phyloP scores from a whole-genome alignment of 305 asterid species.

The Fraxinus albicans region DNA sequence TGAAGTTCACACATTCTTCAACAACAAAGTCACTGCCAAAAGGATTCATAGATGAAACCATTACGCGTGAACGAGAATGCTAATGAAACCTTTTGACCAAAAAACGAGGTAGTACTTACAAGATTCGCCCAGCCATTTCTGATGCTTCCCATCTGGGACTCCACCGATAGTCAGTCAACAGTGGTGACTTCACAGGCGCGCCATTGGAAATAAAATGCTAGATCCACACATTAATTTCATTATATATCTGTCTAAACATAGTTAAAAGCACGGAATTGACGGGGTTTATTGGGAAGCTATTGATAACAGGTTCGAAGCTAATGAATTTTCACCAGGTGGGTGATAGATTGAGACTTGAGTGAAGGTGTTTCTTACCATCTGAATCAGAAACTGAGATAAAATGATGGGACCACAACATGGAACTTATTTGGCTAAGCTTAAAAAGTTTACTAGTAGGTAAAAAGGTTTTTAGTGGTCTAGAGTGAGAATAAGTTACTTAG shows the following conservation, averaged over 20 bases:
- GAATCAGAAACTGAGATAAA: background rate
- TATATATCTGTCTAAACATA: background rate
- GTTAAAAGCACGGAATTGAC: background rate
- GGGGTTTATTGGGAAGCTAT: background rate
- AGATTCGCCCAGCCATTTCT: slow-evolving; percentile 75
- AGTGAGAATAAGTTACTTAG: background rate
- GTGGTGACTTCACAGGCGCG: slow-evolving; percentile 63
- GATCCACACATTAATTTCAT: slow-evolving; percentile 1
- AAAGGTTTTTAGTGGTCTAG: background rate
- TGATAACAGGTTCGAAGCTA: background rate
- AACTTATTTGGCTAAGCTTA: background rate
- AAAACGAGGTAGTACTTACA: slow-evolving; percentile 47
- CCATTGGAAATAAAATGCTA: slow-evolving; percentile 70
- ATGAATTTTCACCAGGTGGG: background rate
- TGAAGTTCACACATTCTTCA: slow-evolving; percentile 88
- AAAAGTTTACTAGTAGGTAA: background rate
- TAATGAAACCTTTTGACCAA: background rate
- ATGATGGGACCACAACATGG: background rate
- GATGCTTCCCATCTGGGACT: slow-evolving; percentile 86
- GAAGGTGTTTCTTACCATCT: background rate
- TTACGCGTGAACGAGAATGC: background rate
- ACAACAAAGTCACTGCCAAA: slow-evolving; percentile 67
- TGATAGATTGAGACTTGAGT: background rate
- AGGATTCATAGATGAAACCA: background rate
- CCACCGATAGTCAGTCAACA: slow-evolving; percentile 69